Evolutionary conservation across 495 filamentous ascomycete species (phyloP).

Genomic region (Hypoxylon rickii): DNA sequence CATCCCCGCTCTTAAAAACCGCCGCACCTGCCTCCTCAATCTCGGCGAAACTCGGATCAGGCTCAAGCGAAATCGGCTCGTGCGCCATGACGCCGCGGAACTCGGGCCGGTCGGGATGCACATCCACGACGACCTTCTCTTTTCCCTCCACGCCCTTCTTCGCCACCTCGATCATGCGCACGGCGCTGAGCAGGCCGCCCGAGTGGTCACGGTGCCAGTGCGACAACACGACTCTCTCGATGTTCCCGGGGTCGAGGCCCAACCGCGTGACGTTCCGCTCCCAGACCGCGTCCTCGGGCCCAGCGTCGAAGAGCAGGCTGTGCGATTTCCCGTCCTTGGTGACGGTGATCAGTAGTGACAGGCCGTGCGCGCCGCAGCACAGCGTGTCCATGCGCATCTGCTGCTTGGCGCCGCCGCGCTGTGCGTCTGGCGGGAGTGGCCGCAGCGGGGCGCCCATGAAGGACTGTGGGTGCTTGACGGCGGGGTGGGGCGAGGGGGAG

Average conservation of each 20-base stretch:
- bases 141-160: conserved; percentile 35
- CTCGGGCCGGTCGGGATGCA: conserved; percentile 61
- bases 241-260: conserved; percentile 45
- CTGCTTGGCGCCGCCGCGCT: conserved; percentile 47
- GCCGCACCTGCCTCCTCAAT: conserved; percentile 52
- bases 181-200: conserved; percentile 47
- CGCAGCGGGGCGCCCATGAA: conserved; percentile 47
- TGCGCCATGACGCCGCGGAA: conserved; percentile 56
- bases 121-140: conserved; percentile 48
- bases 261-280: conserved; percentile 58
- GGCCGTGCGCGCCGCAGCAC: conserved; percentile 64
- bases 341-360: conserved; percentile 62
- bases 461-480: conserved; percentile 50
- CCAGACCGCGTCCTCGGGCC: conserved; percentile 62
- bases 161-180: conserved; percentile 55
- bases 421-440: conserved; percentile 14
- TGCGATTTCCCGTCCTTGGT: conserved; percentile 56
- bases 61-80: conserved; percentile 57
- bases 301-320: conserved; percentile 64
- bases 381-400: conserved; percentile 61
- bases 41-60: conserved; percentile 62
- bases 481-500: conserved; percentile 54
- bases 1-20: conserved; percentile 48
- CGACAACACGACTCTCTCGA: conserved; percentile 47
- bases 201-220: conserved; percentile 71